Base-by-base conservation (phyloP, 768 basidiomycete genomes). In the Pholiota microspora region DNA sequence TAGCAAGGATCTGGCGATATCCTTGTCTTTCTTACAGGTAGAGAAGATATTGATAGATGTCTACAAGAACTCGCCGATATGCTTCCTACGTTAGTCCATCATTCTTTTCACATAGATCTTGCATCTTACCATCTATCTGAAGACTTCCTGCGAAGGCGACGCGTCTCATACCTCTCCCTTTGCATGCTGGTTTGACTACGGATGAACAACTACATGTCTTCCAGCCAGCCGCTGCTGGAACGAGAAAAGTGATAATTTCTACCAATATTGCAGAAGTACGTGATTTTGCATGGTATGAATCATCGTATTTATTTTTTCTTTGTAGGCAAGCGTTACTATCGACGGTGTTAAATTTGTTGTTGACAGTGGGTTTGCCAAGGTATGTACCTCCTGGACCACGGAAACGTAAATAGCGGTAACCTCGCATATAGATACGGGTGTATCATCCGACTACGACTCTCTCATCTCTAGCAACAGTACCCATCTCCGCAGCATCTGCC, bases 351-450 rank as follows among this genome's bases (percentile, higher is more conserved):
- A 88, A 60, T 98, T 86, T 64, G 95, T 99, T 12, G 79, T 98
- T 2, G 97, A 99, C 64, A 86, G 85, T 55, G 97, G 97, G 13
- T 94, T 94, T 64, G 95, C 97, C 59, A 99, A 99, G 82, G 94
- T 92, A 60, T 18, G 56, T 56, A 23, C n/a, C n/a, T 23, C 23
- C 16, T 12, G 40, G 40, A 23, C 7, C 21, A 23, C 23, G 12
- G 40, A 23, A 2, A 42, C 23, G 2, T 21, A 23, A 42, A 23
- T 21, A 24, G 48, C 40, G 6, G 48, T 16, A 24, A 48, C 3
- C 10, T 12, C 7, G 6, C 42, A 29, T 18, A 9, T 63, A 95
- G 95, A 89, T 98, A 44, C 86, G 93, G 51, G 88, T 87, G 0
- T 97, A 88, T 68, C 94, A 98, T 67, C 90, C 96, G 0, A 81